Evolutionary conservation across 2,329 filamentous ascomycete species (phyloP).

Genomic region (Colletotrichum siamense): DNA sequence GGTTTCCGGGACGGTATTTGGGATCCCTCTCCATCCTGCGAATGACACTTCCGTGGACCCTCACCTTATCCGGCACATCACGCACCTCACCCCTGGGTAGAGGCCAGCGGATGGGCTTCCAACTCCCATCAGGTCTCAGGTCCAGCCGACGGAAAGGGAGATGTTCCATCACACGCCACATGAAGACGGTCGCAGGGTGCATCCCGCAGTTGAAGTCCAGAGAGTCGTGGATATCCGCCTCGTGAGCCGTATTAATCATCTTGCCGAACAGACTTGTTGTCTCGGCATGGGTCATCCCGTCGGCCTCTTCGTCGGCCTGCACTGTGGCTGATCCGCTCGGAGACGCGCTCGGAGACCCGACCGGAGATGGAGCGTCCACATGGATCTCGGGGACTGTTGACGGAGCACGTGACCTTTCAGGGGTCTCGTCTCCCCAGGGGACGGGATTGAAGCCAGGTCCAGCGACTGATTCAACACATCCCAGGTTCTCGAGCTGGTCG

Average conservation of each 20-base stretch:
- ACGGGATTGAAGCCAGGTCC: not conserved
- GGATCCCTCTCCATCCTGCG: conserved; percentile 69
- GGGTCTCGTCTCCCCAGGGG: not conserved
- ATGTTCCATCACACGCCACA: conserved; percentile 83
- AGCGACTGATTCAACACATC: conserved; percentile 53
- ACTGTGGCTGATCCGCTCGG: not conserved
- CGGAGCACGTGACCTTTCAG: not conserved
- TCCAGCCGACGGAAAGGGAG: conserved; percentile 85
- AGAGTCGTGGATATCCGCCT: conserved; percentile 71
- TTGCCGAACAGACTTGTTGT: conserved; percentile 51
- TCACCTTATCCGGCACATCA: conserved; percentile 74
- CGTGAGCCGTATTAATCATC: conserved; percentile 62
- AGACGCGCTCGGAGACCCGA: conserved; percentile 4
- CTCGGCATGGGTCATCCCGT: not conserved
- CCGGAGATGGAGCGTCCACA: conserved; percentile 25
- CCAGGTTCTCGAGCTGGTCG: conserved; percentile 69
- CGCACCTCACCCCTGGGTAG: conserved; percentile 78
- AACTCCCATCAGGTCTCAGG: conserved; percentile 72
- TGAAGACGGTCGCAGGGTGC: conserved; percentile 57
- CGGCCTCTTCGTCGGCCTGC: not conserved
- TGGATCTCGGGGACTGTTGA: conserved; percentile 35
- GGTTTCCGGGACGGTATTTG: conserved; percentile 76
- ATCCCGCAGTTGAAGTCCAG: conserved; percentile 69
- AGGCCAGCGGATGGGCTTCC: conserved; percentile 83
- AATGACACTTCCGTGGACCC: conserved; percentile 78